These are phyloP conservation scores for Lepidium sativum DNA, from an alignment of 345 rosid species.

Conservation along the genomic window DNA sequence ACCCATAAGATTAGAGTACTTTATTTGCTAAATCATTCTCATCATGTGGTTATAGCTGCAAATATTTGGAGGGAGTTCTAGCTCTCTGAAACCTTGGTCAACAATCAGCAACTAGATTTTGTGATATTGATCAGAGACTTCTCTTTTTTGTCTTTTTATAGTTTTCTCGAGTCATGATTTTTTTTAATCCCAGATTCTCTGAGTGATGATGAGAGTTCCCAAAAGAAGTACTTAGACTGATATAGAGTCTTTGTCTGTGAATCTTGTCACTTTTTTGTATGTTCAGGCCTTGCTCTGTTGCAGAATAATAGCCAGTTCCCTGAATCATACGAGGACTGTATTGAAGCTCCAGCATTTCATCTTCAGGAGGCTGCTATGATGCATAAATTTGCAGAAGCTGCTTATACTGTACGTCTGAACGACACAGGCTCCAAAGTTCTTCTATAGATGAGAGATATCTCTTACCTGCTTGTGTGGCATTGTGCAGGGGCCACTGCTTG, in stretches of 20 bases:
- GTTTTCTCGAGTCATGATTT: not conserved
- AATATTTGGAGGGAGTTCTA: not conserved
- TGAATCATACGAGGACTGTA: conserved; percentile 33
- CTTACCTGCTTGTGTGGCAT: conserved; percentile 5
- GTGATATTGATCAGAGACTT: not conserved
- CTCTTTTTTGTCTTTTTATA: not conserved
- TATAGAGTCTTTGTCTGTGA: not conserved
- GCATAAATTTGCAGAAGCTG: conserved; percentile 91
- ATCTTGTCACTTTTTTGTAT: conserved; percentile 5
- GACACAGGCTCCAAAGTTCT: not conserved
- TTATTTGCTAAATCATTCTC: not conserved
- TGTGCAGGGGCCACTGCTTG: conserved; percentile 83
- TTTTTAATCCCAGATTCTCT: not conserved
- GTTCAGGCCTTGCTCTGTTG: conserved; percentile 81
- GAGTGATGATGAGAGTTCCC: not conserved
- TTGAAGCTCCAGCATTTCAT: conserved; percentile 52
- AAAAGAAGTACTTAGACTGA: not conserved
- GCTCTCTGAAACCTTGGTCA: not conserved
- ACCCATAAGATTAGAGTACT: not conserved
- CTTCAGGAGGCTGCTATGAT: conserved; percentile 56
- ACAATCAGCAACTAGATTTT: not conserved
- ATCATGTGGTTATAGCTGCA: not conserved
- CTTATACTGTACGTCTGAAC: conserved; percentile 57
- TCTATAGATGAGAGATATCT: not conserved
- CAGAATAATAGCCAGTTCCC: conserved; percentile 42